Percentiles rank a stretch among this genome's conserved stretches.
Conservation (phyloP, 2,329 filamentous ascomycete genomes). For the Sporothrix brunneoviolacea region DNA sequence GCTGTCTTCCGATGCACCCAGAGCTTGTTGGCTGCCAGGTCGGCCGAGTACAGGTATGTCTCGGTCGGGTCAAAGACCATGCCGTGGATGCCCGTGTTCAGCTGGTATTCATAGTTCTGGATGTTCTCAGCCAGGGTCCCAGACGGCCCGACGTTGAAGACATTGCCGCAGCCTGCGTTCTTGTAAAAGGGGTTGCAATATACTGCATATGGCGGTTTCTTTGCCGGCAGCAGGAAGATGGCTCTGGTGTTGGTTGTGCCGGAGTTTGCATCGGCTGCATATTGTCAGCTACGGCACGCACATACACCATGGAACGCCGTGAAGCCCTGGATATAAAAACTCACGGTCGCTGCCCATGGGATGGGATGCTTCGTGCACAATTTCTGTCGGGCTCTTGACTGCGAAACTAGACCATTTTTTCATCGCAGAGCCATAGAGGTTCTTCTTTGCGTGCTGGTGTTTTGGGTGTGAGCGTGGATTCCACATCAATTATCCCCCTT, state of each 20-base stretch:
- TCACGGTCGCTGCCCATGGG: constrained; percentile 69
- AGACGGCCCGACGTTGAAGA: constrained; percentile 55
- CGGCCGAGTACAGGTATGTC: constrained; percentile 71
- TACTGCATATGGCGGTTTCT: constrained; percentile 70
- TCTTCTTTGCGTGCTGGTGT: constrained; percentile 66
- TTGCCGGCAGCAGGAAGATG: constrained; percentile 79
- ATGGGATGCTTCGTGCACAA: constrained; percentile 67
- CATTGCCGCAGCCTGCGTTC: constrained; percentile 72
- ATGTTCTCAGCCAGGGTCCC: constrained; percentile 58
- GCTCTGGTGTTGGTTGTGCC: constrained; percentile 74
- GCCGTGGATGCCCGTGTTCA: constrained; percentile 67
- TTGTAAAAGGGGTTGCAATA: constrained; percentile 91
- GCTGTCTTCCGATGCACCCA: constrained; percentile 71
- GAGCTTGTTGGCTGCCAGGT: constrained; percentile 70
- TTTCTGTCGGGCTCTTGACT: constrained; percentile 68
- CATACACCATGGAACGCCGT: not conserved
- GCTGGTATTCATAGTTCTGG: constrained; percentile 67
- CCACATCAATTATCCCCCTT: not conserved
- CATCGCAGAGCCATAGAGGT: constrained; percentile 85
- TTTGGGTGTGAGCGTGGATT: constrained; percentile 15
- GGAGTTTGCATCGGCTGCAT: constrained; percentile 58
- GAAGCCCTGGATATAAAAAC: constrained; percentile 26
- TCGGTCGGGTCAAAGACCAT: constrained; percentile 74
- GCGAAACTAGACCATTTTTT: constrained; percentile 86
- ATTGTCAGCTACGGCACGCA: not conserved